Evolutionary conservation across 2,329 filamentous ascomycete genomes (phyloP).

Genomic region (Colletotrichum tropicicola): DNA sequence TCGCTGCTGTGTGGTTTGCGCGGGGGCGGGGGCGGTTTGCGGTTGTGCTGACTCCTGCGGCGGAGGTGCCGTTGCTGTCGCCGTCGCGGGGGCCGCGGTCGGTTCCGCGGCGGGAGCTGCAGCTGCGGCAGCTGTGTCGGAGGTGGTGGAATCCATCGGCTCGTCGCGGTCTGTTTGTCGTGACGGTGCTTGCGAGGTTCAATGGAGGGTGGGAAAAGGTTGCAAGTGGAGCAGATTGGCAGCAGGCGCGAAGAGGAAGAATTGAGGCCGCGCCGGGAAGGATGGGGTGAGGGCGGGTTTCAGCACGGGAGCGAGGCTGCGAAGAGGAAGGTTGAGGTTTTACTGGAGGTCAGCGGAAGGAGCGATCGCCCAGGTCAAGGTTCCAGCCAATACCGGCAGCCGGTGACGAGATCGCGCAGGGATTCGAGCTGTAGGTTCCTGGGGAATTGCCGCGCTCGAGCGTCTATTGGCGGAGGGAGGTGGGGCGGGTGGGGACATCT

Average conservation of each 20-base stretch:
- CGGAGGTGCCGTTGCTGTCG: neutral
- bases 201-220: neutral
- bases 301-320: conserved; percentile 25
- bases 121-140: conserved; percentile 17
- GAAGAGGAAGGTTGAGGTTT: conserved; percentile 23
- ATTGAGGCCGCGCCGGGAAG: conserved; percentile 19
- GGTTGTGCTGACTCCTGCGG: neutral
- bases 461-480: neutral
- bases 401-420: conserved; percentile 30
- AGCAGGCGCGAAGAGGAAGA: neutral
- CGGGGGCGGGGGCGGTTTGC: conserved; percentile 6
- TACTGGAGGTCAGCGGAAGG: conserved; percentile 18
- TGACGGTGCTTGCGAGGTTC: neutral
- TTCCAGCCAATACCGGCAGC: conserved; percentile 28
- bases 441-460: conserved; percentile 21
- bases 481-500: neutral
- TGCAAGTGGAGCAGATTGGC: neutral
- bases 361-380: conserved; percentile 18
- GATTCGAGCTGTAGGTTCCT: conserved; percentile 30
- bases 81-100: conserved; percentile 1
- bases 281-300: conserved; percentile 22
- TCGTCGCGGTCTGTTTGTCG: neutral
- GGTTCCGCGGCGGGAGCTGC: conserved; percentile 14
- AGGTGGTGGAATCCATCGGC: conserved; percentile 18
- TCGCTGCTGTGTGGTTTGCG: conserved; percentile 30